Conservation (phyloP, 2,329 filamentous ascomycete species). For the Seiridium unicorne region DNA sequence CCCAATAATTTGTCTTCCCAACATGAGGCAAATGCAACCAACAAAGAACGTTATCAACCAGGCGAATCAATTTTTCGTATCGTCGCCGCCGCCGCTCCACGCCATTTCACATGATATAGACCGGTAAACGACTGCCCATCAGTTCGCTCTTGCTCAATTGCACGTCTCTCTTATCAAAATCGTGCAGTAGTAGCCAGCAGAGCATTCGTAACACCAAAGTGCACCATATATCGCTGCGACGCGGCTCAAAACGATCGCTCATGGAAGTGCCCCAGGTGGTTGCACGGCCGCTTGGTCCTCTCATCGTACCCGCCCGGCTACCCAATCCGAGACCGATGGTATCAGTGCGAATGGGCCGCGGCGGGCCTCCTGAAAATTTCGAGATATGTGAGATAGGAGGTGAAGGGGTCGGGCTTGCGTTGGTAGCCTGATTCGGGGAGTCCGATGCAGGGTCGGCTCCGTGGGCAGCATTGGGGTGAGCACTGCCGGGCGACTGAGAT, state of each 20-base stretch:
- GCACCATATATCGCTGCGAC: conserved; percentile 48
- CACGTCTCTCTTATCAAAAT: conserved; percentile 54
- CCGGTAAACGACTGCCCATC: conserved; percentile 52
- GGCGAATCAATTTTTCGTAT: too few species aligned
- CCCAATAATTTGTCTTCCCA: too few species aligned
- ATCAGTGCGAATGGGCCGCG: not conserved
- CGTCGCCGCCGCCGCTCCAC: too few species aligned
- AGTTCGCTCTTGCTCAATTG: conserved; percentile 53
- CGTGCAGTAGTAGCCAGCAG: conserved; percentile 57
- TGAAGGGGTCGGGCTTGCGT: not conserved
- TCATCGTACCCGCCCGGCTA: conserved; percentile 4
- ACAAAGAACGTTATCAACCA: too few species aligned
- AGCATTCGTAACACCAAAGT: conserved; percentile 56
- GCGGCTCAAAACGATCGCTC: conserved; percentile 9
- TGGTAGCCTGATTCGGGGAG: too few species aligned
- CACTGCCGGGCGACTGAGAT: too few species aligned
- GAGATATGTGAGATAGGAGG: not conserved
- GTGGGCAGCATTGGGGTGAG: too few species aligned
- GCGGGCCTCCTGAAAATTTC: not conserved
- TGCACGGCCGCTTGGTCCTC: conserved; percentile 17
- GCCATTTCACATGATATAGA: conserved; percentile 45
- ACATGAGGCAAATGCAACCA: too few species aligned
- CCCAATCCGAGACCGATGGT: not conserved
- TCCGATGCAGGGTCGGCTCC: too few species aligned
- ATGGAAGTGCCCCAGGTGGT: conserved; percentile 10